Base-by-base conservation (phyloP, 306 rosid genomes). In the Lotus japonicus region DNA sequence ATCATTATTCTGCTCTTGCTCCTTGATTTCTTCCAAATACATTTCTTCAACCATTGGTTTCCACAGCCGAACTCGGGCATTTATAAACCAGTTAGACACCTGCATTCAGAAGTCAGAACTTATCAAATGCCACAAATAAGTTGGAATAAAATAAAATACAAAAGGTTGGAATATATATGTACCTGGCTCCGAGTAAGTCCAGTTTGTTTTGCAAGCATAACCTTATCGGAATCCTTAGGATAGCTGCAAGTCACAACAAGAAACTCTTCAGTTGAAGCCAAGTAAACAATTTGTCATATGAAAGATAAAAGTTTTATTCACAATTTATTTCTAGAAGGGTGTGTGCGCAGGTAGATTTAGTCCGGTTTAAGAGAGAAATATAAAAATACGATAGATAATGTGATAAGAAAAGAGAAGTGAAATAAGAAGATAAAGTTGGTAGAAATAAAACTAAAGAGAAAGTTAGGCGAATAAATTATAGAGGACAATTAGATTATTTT, bases 11-110 rank as follows among this genome's bases (percentile, higher is more conserved):
- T 76, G 66, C 14, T 79, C 86, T 67, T 87, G 86, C 0, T 79
- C 92, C 74, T 88, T 90, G 7, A 74, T 36, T 77, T 90, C 97
- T 77, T 90, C 95, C 60, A 76, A 4, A 79, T 90, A 90, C 95
- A 90, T 90, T 56, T 87, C 97, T 71, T 90, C 97, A 6, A 90
- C 97, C 97, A 90, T 90, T 69, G 97, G 97, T 56, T 90, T 90
- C 97, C 97, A 90, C 2, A 90, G 83, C 58, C 97, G 85, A 84
- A 90, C 97, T 77, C 97, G 80, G 5, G 97, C 97, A 52, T 90
- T 90, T 61, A 90, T 90, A 64, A 90, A 90, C 97, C 97, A 90
- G 70, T 90, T 90, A 1, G 97, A 87, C 35, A 90, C 97, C 97
- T 90, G 84, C 50, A 57, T 74, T 49, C 4, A 3, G 17, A 39